phyloP scores from a whole-genome alignment of 1,284 basidiomycete species.

The Prillingera fragicola region DNA sequence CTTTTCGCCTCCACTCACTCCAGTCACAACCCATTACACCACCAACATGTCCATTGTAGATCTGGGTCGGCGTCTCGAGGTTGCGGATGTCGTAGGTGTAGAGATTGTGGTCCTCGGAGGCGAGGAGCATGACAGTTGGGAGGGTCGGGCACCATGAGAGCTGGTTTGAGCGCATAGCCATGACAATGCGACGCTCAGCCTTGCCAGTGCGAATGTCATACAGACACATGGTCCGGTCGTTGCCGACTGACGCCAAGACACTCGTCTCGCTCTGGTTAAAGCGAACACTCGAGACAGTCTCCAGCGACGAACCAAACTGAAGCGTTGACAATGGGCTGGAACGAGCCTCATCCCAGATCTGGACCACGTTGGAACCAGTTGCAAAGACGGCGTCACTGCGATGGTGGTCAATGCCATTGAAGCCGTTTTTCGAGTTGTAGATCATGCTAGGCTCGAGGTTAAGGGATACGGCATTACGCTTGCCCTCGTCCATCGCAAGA shows the following conservation, averaged over 20 bases:
- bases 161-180: constrained; percentile 85
- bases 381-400: constrained; percentile 80
- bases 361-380: constrained; percentile 86
- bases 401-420: constrained; percentile 95
- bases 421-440: constrained; percentile 74
- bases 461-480: constrained; percentile 33
- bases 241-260: constrained; percentile 86
- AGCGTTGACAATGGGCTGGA: constrained; percentile 69
- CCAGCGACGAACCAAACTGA: constrained; percentile 73
- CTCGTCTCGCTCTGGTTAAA: constrained; percentile 94
- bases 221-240: constrained; percentile 88
- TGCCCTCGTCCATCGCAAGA: constrained; percentile 40
- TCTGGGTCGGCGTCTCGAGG: constrained; percentile 74
- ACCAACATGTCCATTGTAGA: constrained; percentile 96
- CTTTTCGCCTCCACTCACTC: constrained; percentile 52
- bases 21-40: constrained; percentile 91
- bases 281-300: constrained; percentile 78
- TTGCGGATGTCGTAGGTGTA: constrained; percentile 97
- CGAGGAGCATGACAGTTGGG: constrained; percentile 83
- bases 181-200: constrained; percentile 81
- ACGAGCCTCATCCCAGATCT: constrained; percentile 97
- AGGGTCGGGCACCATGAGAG: constrained; percentile 94
- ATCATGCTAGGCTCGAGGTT: constrained; percentile 59
- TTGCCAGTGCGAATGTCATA: constrained; percentile 96
- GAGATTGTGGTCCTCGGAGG: constrained; percentile 95